Evolutionary conservation across 1,139 yeast genomes (phyloP).

Genomic region (Nakaseomyces bracarensis): DNA sequence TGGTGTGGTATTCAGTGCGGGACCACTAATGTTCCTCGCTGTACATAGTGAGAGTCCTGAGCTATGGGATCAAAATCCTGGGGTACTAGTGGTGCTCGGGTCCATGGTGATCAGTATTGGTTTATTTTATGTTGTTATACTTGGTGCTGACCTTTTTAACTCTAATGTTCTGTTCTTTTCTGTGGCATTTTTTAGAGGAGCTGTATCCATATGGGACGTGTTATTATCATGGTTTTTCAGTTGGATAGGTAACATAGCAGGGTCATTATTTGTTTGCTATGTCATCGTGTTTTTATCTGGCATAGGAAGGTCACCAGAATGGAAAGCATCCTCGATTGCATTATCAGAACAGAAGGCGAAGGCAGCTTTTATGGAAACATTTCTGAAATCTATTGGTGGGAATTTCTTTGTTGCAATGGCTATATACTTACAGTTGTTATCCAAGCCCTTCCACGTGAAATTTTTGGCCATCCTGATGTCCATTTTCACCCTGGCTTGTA

Average conservation of each 20-base stretch:
- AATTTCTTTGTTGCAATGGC: conserved; percentile 71
- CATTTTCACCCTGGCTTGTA: conserved; percentile 59
- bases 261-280: conserved; percentile 57
- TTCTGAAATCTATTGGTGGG: conserved; percentile 62
- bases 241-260: conserved; percentile 57
- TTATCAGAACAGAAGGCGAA: conserved; percentile 43
- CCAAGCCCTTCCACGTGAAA: conserved; percentile 74
- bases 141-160: conserved; percentile 69
- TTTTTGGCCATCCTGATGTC: conserved; percentile 57
- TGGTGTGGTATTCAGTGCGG: conserved; percentile 59
- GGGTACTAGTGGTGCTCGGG: conserved; percentile 44
- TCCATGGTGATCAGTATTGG: conserved; percentile 62
- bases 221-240: conserved; percentile 61
- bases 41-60: conserved; percentile 46
- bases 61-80: conserved; percentile 41
- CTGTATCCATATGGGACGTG: conserved; percentile 55
- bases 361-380: conserved; percentile 47
- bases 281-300: conserved; percentile 51
- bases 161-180: conserved; percentile 63
- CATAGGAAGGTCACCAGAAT: conserved; percentile 35
- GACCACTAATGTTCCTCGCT: conserved; percentile 61
- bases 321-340: conserved; percentile 41
- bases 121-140: conserved; percentile 58
- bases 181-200: conserved; percentile 59
- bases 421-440: conserved; percentile 65